These are phyloP conservation scores for Hortiboletus flavorubellus DNA, from an alignment of 768 basidiomycete species.

Conservation along the genomic window DNA sequence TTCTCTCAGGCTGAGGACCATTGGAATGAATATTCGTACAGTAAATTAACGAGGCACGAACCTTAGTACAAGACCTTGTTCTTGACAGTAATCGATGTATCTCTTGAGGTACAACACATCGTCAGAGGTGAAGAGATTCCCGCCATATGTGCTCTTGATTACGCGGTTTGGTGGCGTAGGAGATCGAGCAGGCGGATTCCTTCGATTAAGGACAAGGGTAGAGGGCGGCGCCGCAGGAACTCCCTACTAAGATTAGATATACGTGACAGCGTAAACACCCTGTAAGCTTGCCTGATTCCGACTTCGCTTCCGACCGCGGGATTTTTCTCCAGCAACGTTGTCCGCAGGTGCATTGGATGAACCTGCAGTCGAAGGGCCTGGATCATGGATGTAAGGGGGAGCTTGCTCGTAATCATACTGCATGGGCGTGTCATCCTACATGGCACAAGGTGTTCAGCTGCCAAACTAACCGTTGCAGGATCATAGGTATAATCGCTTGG, in stretches of 20 bases:
- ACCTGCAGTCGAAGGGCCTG: slow-evolving; percentile 43
- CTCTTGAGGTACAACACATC: slow-evolving; percentile 81
- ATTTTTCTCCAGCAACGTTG: slow-evolving; percentile 37
- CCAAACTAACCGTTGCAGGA: slow-evolving; percentile 42
- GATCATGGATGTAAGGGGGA: slow-evolving; percentile 54
- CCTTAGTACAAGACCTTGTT: slow-evolving; percentile 82
- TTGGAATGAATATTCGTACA: slow-evolving; percentile 26
- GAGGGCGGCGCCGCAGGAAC: slow-evolving; percentile 65
- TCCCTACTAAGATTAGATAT: slow-evolving; percentile 35
- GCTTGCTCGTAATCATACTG: slow-evolving; percentile 61
- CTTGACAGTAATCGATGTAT: slow-evolving; percentile 89
- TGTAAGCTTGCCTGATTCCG: slow-evolving; percentile 48
- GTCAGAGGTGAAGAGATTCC: slow-evolving; percentile 82
- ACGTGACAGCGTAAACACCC: background rate
- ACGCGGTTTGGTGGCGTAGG: slow-evolving; percentile 81
- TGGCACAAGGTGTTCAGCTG: background rate
- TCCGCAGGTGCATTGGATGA: slow-evolving; percentile 34
- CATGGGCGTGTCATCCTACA: slow-evolving; percentile 6
- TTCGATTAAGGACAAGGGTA: slow-evolving; percentile 62
- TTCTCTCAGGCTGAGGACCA: slow-evolving; percentile 50
- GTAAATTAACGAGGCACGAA: slow-evolving; percentile 25
- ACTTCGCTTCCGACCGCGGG: slow-evolving; percentile 67
- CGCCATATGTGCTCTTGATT: slow-evolving; percentile 87
- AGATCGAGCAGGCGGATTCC: slow-evolving; percentile 67
- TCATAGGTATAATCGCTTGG: slow-evolving; percentile 54